These are phyloP conservation scores for Macrophomina phaseolina DNA, from an alignment of 2,329 filamentous ascomycete genomes.

Conservation along the genomic window DNA sequence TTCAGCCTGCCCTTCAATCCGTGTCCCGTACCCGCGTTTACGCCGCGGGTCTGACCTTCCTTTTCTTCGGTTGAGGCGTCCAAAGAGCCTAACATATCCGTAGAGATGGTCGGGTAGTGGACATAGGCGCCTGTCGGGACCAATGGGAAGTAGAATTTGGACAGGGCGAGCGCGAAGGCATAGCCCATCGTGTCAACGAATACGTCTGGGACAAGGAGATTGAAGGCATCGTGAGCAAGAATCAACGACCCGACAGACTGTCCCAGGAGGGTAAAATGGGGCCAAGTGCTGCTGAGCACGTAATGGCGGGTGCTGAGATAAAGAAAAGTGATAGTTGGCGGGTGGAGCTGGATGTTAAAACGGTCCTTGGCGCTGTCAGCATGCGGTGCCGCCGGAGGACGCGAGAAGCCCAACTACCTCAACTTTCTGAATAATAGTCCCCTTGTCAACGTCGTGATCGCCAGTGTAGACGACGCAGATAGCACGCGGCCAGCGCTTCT, in stretches of 20 bases:
- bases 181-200: constrained; percentile 99
- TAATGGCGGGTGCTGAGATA: constrained; percentile 88
- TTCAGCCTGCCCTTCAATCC: constrained; percentile 76
- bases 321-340: constrained; percentile 83
- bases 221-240: constrained; percentile 90
- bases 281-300: constrained; percentile 86
- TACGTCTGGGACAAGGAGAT: constrained; percentile 87
- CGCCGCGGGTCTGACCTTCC: constrained; percentile 48
- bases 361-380: constrained; percentile 53
- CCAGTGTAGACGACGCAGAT: constrained; percentile 95
- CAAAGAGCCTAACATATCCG: constrained; percentile 90
- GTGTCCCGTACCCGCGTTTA: constrained; percentile 82
- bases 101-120: constrained; percentile 97
- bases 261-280: constrained; percentile 89
- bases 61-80: constrained; percentile 55
- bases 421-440: constrained; percentile 76
- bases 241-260: constrained; percentile 89
- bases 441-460: constrained; percentile 86
- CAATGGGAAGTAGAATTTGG: constrained; percentile 77
- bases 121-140: constrained; percentile 93
- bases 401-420: constrained; percentile 58
- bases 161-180: constrained; percentile 84
- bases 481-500: constrained; percentile 84
- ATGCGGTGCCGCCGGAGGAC: neutral
- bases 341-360: constrained; percentile 90